phyloP scores from a whole-genome alignment of 768 basidiomycete species.

The Cystobasidium ongulense region DNA sequence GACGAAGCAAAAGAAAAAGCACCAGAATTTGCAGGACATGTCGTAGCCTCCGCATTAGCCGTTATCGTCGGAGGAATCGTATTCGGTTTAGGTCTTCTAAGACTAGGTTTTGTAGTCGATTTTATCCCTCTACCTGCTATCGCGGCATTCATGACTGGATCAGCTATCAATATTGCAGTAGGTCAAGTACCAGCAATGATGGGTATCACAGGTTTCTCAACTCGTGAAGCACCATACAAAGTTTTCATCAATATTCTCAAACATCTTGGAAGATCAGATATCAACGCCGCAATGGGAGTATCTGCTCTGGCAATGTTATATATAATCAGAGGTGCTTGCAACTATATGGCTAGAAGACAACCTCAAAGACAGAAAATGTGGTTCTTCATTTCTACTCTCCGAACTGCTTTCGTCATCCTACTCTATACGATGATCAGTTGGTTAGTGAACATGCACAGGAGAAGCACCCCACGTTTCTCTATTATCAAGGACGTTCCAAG shows the following conservation, averaged over 20 bases:
- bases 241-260: conserved; percentile 92
- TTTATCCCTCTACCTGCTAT: conserved; percentile 74
- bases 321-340: conserved; percentile 56
- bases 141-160: conserved; percentile 79
- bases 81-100: conserved; percentile 75
- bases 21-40: conserved; percentile 51
- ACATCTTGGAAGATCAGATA: conserved; percentile 53
- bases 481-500: conserved; percentile 55
- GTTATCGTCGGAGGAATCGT: conserved; percentile 86
- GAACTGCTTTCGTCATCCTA: conserved; percentile 55
- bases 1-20: conserved; percentile 51
- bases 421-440: conserved; percentile 73
- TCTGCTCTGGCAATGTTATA: conserved; percentile 52
- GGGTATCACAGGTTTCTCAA: conserved; percentile 59
- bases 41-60: conserved; percentile 75
- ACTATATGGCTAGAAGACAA: conserved; percentile 53
- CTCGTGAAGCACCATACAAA: conserved; percentile 69
- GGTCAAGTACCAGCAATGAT: conserved; percentile 84
- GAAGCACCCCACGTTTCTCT: conserved; percentile 63
- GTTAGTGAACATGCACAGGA: conserved; percentile 65
- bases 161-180: conserved; percentile 65
- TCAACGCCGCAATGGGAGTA: conserved; percentile 80
- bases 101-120: conserved; percentile 89
- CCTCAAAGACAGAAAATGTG: conserved; percentile 65
- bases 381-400: conserved; percentile 57